phyloP scores from a whole-genome alignment of 2,329 filamentous ascomycete species.

The Botrytis byssoidea region DNA sequence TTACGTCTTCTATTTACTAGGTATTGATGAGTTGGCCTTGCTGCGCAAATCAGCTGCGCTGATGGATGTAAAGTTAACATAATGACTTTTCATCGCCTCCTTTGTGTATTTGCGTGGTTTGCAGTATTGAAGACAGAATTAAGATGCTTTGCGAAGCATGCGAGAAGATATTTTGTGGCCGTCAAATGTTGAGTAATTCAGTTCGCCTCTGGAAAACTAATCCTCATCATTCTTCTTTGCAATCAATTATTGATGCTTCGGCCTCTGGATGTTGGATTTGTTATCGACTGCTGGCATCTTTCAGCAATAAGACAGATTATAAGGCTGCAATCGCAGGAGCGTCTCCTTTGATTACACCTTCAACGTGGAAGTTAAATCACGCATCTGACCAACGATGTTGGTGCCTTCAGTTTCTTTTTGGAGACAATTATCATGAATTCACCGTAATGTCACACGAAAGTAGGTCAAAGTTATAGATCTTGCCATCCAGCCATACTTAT shows the following conservation, averaged over 20 bases:
- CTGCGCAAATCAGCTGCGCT: background rate
- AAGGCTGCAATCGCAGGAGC: background rate
- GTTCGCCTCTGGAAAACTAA: too few relatives aligned
- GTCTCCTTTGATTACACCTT: background rate
- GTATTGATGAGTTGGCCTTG: background rate
- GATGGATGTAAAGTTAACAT: too few relatives aligned
- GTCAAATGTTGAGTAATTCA: background rate
- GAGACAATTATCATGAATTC: rapidly evolving
- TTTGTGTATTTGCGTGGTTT: background rate
- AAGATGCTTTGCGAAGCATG: background rate
- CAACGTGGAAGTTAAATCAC: rapidly evolving
- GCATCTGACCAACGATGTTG: rapidly evolving
- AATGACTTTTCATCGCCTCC: background rate
- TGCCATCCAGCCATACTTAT: background rate
- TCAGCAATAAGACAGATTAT: rapidly evolving
- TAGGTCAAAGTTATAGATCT: background rate
- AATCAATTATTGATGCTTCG: background rate
- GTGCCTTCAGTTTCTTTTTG: rapidly evolving
- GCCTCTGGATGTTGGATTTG: slow-evolving; percentile 8
- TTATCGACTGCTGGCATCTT: background rate
- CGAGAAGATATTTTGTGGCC: background rate
- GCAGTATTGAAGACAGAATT: rapidly evolving
- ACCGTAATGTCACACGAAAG: background rate
- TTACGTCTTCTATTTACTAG: background rate
- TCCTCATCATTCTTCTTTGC: slow-evolving; percentile 5